Evolutionary conservation across 2,329 filamentous ascomycete species (phyloP).

Genomic region (Pyrenophora tritici-repentis): DNA sequence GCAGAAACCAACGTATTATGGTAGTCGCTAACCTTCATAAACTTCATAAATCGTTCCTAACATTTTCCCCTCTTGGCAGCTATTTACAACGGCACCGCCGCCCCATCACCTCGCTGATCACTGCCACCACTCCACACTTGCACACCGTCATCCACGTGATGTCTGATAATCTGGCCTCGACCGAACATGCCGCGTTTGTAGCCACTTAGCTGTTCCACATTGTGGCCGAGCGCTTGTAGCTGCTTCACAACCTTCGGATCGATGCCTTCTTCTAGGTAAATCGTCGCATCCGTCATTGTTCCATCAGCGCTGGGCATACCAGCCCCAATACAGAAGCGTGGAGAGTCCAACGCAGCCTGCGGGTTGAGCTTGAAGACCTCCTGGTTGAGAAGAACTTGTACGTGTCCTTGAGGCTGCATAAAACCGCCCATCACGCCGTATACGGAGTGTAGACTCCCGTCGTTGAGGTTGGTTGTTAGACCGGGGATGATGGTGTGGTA

Average conservation of each 20-base stretch:
- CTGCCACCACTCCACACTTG: constrained; percentile 87
- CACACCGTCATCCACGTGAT: constrained; percentile 74
- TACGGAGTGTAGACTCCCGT: constrained; percentile 77
- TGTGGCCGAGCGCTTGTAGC: constrained; percentile 72
- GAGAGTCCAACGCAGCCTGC: constrained; percentile 87
- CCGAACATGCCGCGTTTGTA: constrained; percentile 74
- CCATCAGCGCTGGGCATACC: constrained; percentile 66
- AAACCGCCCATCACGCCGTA: constrained; percentile 98
- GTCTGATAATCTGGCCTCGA: constrained; percentile 82
- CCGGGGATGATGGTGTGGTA: constrained; percentile 99
- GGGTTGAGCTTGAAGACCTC: constrained; percentile 79
- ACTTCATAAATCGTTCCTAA: no score
- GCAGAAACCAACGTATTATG: no score
- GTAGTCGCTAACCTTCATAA: no score
- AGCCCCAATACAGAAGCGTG: constrained; percentile 84
- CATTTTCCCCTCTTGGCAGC: no score
- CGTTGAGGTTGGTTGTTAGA: constrained; percentile 76
- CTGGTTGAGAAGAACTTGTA: constrained; percentile 91
- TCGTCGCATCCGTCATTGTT: constrained; percentile 63
- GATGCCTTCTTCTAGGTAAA: constrained; percentile 86
- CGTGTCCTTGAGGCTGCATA: constrained; percentile 97
- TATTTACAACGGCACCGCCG: constrained; percentile 57
- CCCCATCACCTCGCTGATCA: constrained; percentile 84
- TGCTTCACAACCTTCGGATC: constrained; percentile 68
- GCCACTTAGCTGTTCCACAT: constrained; percentile 70